Conservation (phyloP, 495 filamentous ascomycete genomes). For the Mytilinidion resinicola region DNA sequence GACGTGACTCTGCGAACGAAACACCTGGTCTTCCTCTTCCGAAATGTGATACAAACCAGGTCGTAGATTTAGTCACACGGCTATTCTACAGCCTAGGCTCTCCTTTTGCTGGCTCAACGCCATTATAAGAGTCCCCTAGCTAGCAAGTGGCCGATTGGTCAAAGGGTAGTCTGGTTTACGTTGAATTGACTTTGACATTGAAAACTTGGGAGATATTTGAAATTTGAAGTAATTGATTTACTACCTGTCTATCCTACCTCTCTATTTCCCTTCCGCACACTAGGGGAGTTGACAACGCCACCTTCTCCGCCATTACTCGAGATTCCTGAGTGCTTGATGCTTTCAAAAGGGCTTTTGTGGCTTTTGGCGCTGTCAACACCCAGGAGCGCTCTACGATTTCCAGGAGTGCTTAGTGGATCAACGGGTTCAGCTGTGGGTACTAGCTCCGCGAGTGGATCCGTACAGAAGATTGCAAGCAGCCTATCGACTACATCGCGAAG, state of each 20-base stretch:
- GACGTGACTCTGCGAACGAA: no score
- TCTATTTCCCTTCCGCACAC: background rate
- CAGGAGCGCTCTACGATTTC: background rate
- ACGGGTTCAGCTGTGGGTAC: background rate
- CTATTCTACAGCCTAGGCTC: no score
- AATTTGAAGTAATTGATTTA: no score
- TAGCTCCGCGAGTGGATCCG: constrained; percentile 31
- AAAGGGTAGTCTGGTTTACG: no score
- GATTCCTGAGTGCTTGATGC: background rate
- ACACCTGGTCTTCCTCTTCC: no score
- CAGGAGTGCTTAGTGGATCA: constrained; percentile 9
- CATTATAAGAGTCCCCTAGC: no score
- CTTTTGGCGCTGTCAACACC: background rate
- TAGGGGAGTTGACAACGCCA: background rate
- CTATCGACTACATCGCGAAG: constrained; percentile 40
- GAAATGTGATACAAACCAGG: no score
- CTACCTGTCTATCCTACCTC: background rate
- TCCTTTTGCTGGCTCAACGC: no score
- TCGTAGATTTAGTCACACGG: no score
- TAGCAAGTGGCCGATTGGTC: no score
- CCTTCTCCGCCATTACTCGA: background rate
- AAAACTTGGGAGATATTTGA: no score
- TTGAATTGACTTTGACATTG: no score
- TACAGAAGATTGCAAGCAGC: constrained; percentile 40
- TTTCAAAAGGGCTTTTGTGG: background rate